Base-by-base conservation (phyloP, 139 green algal genomes). In the Nannochloris sp. region DNA sequence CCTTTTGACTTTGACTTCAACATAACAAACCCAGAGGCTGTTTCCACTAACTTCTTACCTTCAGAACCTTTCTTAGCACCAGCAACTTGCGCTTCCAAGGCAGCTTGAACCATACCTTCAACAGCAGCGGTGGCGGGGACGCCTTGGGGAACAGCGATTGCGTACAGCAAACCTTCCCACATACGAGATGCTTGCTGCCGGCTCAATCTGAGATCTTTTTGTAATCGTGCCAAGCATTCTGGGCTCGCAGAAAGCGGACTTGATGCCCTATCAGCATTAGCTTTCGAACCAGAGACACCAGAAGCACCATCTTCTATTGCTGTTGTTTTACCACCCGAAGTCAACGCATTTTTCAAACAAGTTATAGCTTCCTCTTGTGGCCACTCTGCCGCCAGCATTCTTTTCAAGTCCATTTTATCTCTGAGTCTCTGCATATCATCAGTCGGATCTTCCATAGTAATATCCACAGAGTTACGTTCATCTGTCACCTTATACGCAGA, bases 381-480 rank as follows among this genome's bases (percentile, higher is more conserved):
- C 83, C 82, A 88, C 6, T 58, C 36, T 27, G 37, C 38, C 1
- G 10, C 42, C 19, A 63, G 53, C 47, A 85, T 44, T 5, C 75
- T 65, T 60, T 81, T 63, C 42, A 92, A 53, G 42, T 94, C 87
- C n/a, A 89, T 36, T 47, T 68, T 65, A 38, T 91, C 88, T 6
- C 87, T 64, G 55, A 94, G 54, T 12, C 62, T 35, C 60, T 87
- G 75, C 65, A 97, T 64, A 15, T 78, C 82, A 12, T 88, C 81
- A 3, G 84, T 90, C 3, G 90, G 89, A 66, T 97, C 90, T 71
- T 97, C 90, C 35, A 85, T 27, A 27, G 48, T 59, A 79, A 82
- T 90, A 84, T 97, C 90, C 0, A 81, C 30, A 3, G 74, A 79
- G n/a, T 69, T 56, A 5, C 60, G 36, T 3, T 71, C 46, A 3